phyloP scores from a whole-genome alignment of 305 asterid genomes.

The Fraxinus greggii region DNA sequence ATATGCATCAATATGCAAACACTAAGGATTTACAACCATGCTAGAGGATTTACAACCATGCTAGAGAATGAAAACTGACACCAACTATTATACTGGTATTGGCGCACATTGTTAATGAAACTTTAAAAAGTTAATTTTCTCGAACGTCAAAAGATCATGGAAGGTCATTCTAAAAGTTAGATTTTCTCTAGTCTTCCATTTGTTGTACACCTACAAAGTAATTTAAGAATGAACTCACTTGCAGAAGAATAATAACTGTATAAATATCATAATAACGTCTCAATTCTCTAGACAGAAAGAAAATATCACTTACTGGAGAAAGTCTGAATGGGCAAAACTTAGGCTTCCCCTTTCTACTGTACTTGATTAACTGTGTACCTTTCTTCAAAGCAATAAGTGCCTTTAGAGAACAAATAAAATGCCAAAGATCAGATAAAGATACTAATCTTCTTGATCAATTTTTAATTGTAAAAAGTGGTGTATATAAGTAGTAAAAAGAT shows the following conservation, averaged over 20 bases:
- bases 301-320: constrained; percentile 62
- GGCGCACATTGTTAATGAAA: background rate
- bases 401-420: constrained; percentile 38
- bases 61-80: background rate
- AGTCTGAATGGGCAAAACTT: constrained; percentile 88
- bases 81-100: background rate
- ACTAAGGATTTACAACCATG: background rate
- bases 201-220: background rate
- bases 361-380: constrained; percentile 88
- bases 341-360: constrained; percentile 95
- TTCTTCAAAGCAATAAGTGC: constrained; percentile 81
- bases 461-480: background rate
- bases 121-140: background rate
- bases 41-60: background rate
- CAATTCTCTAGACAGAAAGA: background rate
- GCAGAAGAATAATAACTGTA: background rate
- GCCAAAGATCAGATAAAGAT: constrained; percentile 15
- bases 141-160: background rate
- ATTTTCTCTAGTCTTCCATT: background rate
- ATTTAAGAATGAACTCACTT: background rate
- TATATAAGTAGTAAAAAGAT: background rate
- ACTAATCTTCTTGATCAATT: background rate
- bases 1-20: background rate
- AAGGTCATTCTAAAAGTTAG: background rate
- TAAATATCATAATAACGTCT: background rate